Conservation (phyloP, 2,329 filamentous ascomycete genomes). For the Trichoderma simmonsii region DNA sequence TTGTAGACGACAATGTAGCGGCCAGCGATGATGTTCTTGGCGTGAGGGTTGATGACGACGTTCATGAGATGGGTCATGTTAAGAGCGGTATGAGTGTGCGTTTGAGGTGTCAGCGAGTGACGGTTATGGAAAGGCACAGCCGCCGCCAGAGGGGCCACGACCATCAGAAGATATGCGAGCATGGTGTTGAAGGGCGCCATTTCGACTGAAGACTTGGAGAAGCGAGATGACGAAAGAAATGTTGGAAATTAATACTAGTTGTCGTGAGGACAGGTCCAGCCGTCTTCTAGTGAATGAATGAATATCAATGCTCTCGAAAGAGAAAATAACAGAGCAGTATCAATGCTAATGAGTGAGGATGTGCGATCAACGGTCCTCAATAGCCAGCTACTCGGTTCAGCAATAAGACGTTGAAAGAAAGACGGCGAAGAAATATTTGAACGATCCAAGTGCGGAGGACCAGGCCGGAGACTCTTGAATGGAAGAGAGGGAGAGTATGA, state of each 20-base stretch:
- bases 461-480: conserved; percentile 16
- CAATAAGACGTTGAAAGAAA: conserved; percentile 24
- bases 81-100: background rate
- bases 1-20: conserved; percentile 66
- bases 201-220: background rate
- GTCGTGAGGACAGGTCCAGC: conserved; percentile 16
- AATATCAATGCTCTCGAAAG: background rate
- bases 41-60: conserved; percentile 48
- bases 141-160: conserved; percentile 27
- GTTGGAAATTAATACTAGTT: background rate
- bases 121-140: conserved; percentile 25
- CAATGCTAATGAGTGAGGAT: conserved; percentile 23
- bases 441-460: conserved; percentile 16
- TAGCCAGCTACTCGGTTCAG: conserved; percentile 26
- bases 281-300: background rate
- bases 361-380: conserved; percentile 33
- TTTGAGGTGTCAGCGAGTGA: background rate
- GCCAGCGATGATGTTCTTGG: conserved; percentile 49
- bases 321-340: conserved; percentile 5
- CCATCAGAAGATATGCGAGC: conserved; percentile 26
- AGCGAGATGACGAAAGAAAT: background rate
- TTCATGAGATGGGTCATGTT: conserved; percentile 21
- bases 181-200: conserved; percentile 30
- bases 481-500: conserved; percentile 13
- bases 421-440: conserved; percentile 13